Conservation (phyloP, 2,329 filamentous ascomycete species). For the Aspergillus clavatus region DNA sequence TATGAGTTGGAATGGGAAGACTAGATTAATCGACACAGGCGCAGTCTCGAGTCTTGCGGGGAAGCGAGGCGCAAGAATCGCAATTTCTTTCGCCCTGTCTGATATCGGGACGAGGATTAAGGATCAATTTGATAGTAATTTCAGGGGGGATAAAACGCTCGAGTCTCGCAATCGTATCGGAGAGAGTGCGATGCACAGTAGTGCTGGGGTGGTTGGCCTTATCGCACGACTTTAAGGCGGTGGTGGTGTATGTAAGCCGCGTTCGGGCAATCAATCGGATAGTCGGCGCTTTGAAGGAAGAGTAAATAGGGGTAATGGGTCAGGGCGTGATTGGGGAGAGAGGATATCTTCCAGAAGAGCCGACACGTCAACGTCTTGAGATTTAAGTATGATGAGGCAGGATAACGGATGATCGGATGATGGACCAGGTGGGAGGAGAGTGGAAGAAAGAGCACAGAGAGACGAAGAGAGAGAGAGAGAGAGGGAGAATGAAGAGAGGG, state of each 20-base stretch:
- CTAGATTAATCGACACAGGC: not conserved
- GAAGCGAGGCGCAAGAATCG: not conserved
- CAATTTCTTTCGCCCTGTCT: not conserved
- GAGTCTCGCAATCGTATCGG: too few relatives aligned
- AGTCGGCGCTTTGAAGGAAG: not conserved
- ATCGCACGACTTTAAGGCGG: not conserved
- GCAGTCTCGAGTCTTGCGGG: conserved; percentile 3
- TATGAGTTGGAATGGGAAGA: conserved; percentile 5
- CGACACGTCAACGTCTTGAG: too few relatives aligned
- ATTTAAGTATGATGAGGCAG: too few relatives aligned
- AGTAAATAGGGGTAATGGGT: not conserved
- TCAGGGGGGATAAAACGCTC: not conserved
- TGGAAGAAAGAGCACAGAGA: not conserved
- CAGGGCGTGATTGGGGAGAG: too few relatives aligned
- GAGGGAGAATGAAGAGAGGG: not conserved
- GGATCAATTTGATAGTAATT: not conserved
- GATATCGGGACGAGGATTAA: not conserved
- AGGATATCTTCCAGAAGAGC: too few relatives aligned
- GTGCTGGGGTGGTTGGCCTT: too few relatives aligned
- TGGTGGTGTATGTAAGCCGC: conserved; percentile 1
- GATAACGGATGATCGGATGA: not conserved
- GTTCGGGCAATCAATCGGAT: conserved; percentile 1
- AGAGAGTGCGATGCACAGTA: too few relatives aligned
- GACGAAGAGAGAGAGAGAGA: not conserved
- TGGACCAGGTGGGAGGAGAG: not conserved